Evolutionary conservation across 2,329 filamentous ascomycete species (phyloP).

Genomic region (Pseudogymnoascus sp.): DNA sequence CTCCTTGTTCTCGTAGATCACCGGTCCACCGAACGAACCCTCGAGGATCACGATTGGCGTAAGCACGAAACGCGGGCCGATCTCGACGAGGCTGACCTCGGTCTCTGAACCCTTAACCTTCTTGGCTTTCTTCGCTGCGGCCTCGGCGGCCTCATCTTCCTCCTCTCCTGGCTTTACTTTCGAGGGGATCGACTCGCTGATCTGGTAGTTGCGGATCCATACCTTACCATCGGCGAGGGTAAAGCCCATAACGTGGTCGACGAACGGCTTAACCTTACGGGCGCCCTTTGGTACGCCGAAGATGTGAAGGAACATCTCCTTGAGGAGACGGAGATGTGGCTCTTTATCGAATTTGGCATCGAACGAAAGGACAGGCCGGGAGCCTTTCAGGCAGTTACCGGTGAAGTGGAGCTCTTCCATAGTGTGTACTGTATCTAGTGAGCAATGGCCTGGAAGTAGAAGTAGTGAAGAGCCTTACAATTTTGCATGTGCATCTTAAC

Average conservation of each 20-base stretch:
- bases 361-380: constrained; percentile 83
- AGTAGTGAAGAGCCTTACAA: constrained; percentile 35
- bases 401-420: constrained; percentile 97
- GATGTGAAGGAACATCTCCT: constrained; percentile 81
- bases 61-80: constrained; percentile 85
- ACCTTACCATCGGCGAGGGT: constrained; percentile 88
- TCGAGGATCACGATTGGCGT: constrained; percentile 95
- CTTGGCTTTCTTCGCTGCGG: constrained; percentile 32
- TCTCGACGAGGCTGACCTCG: constrained; percentile 80
- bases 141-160: constrained; percentile 39
- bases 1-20: constrained; percentile 97
- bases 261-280: constrained; percentile 87
- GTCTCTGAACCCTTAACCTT: constrained; percentile 53
- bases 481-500: constrained; percentile 72
- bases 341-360: constrained; percentile 77
- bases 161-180: constrained; percentile 36
- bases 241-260: constrained; percentile 92
- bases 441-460: neutral
- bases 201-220: constrained; percentile 93
- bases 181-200: constrained; percentile 70
- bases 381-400: constrained; percentile 93
- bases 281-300: constrained; percentile 89
- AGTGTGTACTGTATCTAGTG: constrained; percentile 62
- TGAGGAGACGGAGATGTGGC: constrained; percentile 74
- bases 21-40: constrained; percentile 87